Conservation (phyloP, 225 moss, liverwort and hornwort species). For the Antitrichia curtipendula region DNA sequence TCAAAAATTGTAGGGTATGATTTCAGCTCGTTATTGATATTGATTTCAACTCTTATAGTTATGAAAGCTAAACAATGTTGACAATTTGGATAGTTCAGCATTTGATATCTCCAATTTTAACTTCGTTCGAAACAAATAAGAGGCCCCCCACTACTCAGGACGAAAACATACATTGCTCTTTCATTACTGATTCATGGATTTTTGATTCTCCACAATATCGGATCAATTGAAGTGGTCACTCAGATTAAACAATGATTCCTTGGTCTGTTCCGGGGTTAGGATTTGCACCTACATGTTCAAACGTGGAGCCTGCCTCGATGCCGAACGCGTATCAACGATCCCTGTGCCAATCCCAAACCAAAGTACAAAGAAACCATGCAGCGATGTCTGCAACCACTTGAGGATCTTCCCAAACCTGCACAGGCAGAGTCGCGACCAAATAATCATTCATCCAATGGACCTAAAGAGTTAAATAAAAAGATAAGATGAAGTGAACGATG, state of each 20-base stretch:
- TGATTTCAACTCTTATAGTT: neutral
- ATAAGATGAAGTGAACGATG: neutral
- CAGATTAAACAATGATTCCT: too few relatives aligned
- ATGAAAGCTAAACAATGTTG: neutral
- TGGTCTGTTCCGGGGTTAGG: neutral
- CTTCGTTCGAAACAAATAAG: too few relatives aligned
- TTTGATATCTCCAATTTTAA: too few relatives aligned
- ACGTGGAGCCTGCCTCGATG: conserved; percentile 9
- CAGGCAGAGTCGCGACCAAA: neutral
- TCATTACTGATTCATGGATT: too few relatives aligned
- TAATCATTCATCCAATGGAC: neutral
- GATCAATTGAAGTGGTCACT: too few relatives aligned
- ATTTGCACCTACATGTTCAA: conserved; percentile 11
- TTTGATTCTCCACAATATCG: too few relatives aligned
- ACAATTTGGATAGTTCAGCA: too few relatives aligned
- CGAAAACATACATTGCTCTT: too few relatives aligned
- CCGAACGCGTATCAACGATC: conserved; percentile 6
- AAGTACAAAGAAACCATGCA: conserved; percentile 12
- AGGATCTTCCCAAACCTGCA: conserved; percentile 7
- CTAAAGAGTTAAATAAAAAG: neutral
- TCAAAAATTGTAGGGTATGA: too few relatives aligned
- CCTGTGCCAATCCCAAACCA: conserved; percentile 24
- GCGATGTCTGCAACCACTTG: neutral
- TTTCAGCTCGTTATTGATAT: too few relatives aligned
- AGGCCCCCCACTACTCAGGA: too few relatives aligned